Evolutionary conservation across 768 basidiomycete genomes (phyloP), one percentile per base, ranked within the genome.

Genomic region (Boletus reticulatus): DNA sequence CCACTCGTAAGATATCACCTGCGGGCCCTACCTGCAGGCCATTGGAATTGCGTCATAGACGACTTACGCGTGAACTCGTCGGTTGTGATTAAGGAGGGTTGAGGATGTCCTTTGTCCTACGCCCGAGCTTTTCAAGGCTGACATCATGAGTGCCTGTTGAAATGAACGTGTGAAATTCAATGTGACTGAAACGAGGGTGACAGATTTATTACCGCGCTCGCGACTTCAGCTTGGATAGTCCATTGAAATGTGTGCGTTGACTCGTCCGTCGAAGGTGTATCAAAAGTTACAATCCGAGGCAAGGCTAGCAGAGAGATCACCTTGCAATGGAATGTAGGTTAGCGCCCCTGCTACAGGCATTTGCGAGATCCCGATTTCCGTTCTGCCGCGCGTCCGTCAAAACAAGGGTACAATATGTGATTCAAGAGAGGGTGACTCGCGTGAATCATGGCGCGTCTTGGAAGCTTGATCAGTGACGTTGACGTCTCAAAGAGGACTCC

Each of bases 81-180:
- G 45, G 46, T 29, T 27, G 56, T 47, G 47, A 53, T 52, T 49
- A 20, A 17, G 37, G 27, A 53, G 45, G 9, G 31, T 27, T 41
- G 46, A 42, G 20, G 19, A 5, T 27, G 55, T 47, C 56, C 64
- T 67, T 67, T 65, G 62, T 65, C 44, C 43, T 41, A 9, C 37
- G 8, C 22, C 31, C 32, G 27, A 48, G 22, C 19, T 51, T 51
- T 56, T 5, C 14, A 48, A 29, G 37, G 3, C 20, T 61, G 59
- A 46, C 60, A 56, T 61, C 46, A 61, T 43, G 4, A 45, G 32
- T 45, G 17, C 43, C 19, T 43, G 42, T 39, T 41, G 20, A 58
- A 27, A 50, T 43, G 31, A 55, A 10, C 48, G 61, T 61, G 60
- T 36, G 60, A 57, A 16, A 16, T 48, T 38, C 29, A 20, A 34